A percentile compares a stretch with the other conserved stretches of the same genome.
phyloP scores from a whole-genome alignment of 2,329 filamentous ascomycete genomes.

The Botrytis aclada region DNA sequence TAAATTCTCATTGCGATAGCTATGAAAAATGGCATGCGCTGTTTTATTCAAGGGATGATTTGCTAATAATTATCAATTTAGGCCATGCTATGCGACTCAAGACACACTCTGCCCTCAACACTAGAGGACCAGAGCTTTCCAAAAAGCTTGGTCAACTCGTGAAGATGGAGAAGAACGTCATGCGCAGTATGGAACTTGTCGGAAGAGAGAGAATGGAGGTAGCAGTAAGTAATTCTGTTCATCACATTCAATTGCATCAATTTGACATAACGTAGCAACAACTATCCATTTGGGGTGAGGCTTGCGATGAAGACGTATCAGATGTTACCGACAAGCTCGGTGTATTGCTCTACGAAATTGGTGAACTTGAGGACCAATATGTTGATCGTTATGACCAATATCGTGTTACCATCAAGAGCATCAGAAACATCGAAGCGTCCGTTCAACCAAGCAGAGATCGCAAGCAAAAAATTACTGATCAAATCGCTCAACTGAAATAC shows the following conservation, averaged over 20 bases:
- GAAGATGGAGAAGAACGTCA: conserved; percentile 99
- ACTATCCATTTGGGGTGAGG: conserved; percentile 96
- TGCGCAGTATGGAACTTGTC: conserved; percentile 95
- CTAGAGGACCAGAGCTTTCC: conserved; percentile 67
- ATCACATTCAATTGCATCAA: not conserved
- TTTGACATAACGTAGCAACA: conserved; percentile 67
- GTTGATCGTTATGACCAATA: conserved; percentile 99
- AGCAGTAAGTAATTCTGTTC: conserved; percentile 62
- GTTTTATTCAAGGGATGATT: not conserved
- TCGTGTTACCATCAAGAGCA: conserved; percentile 98
- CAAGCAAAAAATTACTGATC: conserved; percentile 99
- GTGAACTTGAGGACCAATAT: conserved; percentile 94
- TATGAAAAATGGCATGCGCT: not conserved
- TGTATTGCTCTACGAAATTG: conserved; percentile 88
- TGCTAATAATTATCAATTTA: conserved; percentile 62
- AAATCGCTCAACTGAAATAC: conserved; percentile 98
- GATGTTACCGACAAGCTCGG: conserved; percentile 99
- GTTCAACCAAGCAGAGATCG: conserved; percentile 97
- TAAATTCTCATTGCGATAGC: not conserved
- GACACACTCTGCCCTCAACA: conserved; percentile 66
- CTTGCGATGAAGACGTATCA: conserved; percentile 93
- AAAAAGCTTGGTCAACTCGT: conserved; percentile 98
- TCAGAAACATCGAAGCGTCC: conserved; percentile 97
- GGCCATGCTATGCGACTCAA: conserved; percentile 72
- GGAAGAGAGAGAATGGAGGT: conserved; percentile 97